Base-by-base conservation (phyloP, 164 flowering plant species). In the Berberis vulgaris region DNA sequence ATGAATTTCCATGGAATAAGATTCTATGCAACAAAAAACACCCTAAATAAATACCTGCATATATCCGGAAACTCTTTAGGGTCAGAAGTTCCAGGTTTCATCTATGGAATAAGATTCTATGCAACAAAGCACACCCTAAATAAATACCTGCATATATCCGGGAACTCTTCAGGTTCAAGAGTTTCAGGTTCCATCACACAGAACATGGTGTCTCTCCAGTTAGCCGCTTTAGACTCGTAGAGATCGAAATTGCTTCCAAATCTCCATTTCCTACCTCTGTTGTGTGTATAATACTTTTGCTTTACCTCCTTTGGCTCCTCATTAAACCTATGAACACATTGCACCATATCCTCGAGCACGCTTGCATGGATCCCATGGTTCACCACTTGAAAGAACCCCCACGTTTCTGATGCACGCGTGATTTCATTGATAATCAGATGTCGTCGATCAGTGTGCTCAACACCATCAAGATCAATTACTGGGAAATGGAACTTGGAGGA, bases 201-300 rank as follows among this genome's bases (percentile, higher is more conserved):
- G 3, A 43, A 59, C 38, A 44, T n/a, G 1, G 62, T 43, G 49
- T 59, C 62, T 26, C 62, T 59, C 62, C 62, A 59, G 5, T 44
- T 59, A 7, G 62, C 62, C 13, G 62, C 49, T 26, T 45, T 45
- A 6, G 49, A 59, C 45, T 12, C 7, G 12, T 43, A 59, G 3
- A 59, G 62, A 59, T 59, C 62, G 26, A 59, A 44, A 9, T 59
- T 59, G 45, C 54, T 52, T 10, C 54, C n/a, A 9, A 52, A 52
- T 26, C 54, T 52, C 13, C 10, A 12, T 52, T 26, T 52, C 38
- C n/a, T 52, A 10, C 13, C 11, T 6, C 10, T 3, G n/a, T 52
- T 26, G n/a, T 26, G 54, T 10, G 13, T 52, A 10, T 52, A 52
- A 10, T 10, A 10, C 54, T 52, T 4, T 52, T 52, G 10, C n/a